A percentile compares a stretch with the other conserved stretches of the same genome.
Conservation (phyloP, 2,329 filamentous ascomycete species). For the Periconia sp. region DNA sequence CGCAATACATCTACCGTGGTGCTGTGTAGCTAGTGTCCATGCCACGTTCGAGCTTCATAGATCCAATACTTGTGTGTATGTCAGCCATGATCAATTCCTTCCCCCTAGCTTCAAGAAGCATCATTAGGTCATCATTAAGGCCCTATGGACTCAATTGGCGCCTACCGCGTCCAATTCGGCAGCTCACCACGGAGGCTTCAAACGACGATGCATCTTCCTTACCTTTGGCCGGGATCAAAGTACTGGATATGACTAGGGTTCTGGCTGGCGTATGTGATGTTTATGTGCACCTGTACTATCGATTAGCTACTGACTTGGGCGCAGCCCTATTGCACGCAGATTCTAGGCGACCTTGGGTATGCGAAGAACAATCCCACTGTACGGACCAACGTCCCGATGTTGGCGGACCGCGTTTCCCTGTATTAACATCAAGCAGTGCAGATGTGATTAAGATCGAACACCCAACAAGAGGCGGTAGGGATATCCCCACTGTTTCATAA, state of each 20-base stretch:
- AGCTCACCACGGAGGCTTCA: slow-evolving; percentile 45
- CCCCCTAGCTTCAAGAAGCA: slow-evolving; percentile 16
- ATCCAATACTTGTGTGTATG: slow-evolving; percentile 1
- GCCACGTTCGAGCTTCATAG: background rate
- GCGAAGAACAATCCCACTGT: slow-evolving; percentile 34
- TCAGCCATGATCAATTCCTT: slow-evolving; percentile 16
- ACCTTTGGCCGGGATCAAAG: slow-evolving; percentile 81
- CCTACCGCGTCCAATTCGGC: slow-evolving; percentile 23
- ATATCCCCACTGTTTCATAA: too few relatives aligned
- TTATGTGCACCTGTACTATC: background rate
- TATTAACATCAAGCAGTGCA: slow-evolving; percentile 59
- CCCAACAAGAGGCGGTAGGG: slow-evolving; percentile 55
- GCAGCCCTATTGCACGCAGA: slow-evolving; percentile 96
- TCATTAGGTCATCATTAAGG: slow-evolving; percentile 7
- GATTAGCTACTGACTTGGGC: slow-evolving; percentile 20
- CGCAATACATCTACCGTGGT: background rate
- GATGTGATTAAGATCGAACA: slow-evolving; percentile 98
- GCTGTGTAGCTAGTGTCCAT: background rate
- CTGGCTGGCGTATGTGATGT: slow-evolving; percentile 75
- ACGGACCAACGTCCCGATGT: slow-evolving; percentile 39
- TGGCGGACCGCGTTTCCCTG: slow-evolving; percentile 14
- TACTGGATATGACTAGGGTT: slow-evolving; percentile 96
- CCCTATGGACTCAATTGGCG: slow-evolving; percentile 13
- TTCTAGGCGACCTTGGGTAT: slow-evolving; percentile 93
- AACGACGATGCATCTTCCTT: slow-evolving; percentile 50